phyloP scores from a whole-genome alignment of 2,329 filamentous ascomycete genomes.

The Penicillium brasilianum region DNA sequence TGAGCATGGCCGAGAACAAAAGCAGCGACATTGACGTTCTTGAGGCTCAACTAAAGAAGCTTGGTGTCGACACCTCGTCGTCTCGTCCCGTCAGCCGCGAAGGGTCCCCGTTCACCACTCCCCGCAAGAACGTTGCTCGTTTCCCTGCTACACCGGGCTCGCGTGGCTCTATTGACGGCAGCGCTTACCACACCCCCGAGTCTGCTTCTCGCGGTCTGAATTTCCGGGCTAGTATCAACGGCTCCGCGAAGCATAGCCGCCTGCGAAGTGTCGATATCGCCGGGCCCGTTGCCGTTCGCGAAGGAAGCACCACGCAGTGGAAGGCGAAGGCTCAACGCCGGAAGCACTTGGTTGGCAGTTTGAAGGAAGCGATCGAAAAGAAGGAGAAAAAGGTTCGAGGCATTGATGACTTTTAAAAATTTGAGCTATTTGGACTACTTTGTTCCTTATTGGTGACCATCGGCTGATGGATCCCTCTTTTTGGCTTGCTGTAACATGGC shows the following conservation, averaged over 20 bases:
- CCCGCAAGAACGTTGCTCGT: constrained; percentile 39
- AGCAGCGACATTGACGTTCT: constrained; percentile 89
- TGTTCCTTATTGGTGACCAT: too few species aligned
- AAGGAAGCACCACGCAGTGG: constrained; percentile 43
- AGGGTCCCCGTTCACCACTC: constrained; percentile 46
- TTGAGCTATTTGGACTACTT: neutral
- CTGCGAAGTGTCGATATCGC: constrained; percentile 39
- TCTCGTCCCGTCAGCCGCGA: constrained; percentile 38
- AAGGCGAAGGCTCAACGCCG: constrained; percentile 44
- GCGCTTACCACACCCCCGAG: constrained; percentile 50
- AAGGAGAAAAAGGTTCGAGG: constrained; percentile 42
- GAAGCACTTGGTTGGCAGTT: constrained; percentile 40
- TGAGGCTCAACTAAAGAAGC: constrained; percentile 80
- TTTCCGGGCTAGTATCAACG: constrained; percentile 44
- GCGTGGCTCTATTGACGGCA: constrained; percentile 42
- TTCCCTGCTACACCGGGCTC: constrained; percentile 48
- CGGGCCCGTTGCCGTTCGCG: constrained; percentile 29
- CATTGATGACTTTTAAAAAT: constrained; percentile 28
- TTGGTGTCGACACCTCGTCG: constrained; percentile 57
- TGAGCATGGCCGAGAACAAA: constrained; percentile 85
- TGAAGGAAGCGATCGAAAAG: constrained; percentile 44
- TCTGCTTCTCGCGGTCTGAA: constrained; percentile 39
- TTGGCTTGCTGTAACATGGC: neutral
- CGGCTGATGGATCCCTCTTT: neutral
- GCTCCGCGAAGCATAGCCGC: constrained; percentile 39